Conservation (phyloP, 768 basidiomycete genomes). For the Lactarius deliciosus region DNA sequence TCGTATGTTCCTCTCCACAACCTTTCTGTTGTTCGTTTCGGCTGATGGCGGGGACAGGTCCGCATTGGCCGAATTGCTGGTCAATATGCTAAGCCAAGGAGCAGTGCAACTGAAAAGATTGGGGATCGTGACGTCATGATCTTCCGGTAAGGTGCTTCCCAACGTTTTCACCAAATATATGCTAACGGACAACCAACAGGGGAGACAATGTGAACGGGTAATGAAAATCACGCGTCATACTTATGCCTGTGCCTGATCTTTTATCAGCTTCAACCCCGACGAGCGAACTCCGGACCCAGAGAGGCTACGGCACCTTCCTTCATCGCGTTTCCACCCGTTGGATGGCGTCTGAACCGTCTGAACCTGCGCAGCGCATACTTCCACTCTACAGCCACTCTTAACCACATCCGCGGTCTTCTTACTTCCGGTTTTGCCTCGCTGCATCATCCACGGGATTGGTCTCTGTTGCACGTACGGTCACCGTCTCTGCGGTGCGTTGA, state of each 20-base stretch:
- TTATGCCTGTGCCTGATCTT: neutral
- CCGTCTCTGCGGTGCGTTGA: slow-evolving; percentile 61
- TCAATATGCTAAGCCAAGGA: slow-evolving; percentile 94
- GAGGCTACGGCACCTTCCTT: slow-evolving; percentile 53
- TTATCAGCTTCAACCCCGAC: slow-evolving; percentile 57
- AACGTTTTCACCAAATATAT: neutral
- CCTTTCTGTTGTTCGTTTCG: slow-evolving; percentile 14
- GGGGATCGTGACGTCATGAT: slow-evolving; percentile 75
- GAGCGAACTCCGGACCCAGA: slow-evolving; percentile 91
- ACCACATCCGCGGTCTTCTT: slow-evolving; percentile 85
- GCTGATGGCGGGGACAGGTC: slow-evolving; percentile 44
- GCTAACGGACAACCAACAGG: slow-evolving; percentile 41
- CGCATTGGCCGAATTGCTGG: slow-evolving; percentile 92
- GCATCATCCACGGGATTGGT: slow-evolving; percentile 90
- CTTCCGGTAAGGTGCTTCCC: slow-evolving; percentile 59
- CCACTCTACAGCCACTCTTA: slow-evolving; percentile 90
- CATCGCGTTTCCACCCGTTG: neutral
- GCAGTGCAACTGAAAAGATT: slow-evolving; percentile 76
- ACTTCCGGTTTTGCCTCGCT: slow-evolving; percentile 93
- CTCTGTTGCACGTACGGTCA: slow-evolving; percentile 86
- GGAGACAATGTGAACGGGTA: slow-evolving; percentile 97
- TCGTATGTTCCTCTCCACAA: slow-evolving; percentile 51
- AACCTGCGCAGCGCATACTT: slow-evolving; percentile 76
- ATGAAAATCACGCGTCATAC: slow-evolving; percentile 28
- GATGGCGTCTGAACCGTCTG: neutral